phyloP scores from a whole-genome alignment of 495 filamentous ascomycete species.

The Haplographium delicatum region DNA sequence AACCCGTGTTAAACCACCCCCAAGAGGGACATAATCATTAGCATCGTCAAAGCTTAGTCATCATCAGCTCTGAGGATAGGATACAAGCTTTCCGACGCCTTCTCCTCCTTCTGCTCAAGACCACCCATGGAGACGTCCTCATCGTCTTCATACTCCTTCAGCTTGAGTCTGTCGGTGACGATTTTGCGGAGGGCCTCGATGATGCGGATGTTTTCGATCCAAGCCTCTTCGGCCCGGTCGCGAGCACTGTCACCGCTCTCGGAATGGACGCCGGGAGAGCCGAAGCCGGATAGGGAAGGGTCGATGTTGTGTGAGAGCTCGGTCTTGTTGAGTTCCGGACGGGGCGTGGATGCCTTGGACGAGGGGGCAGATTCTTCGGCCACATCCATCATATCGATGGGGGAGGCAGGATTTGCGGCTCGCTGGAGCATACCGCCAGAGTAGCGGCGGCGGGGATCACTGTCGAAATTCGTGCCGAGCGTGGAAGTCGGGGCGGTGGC shows the following conservation, averaged over 20 bases:
- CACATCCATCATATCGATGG: conserved; percentile 48
- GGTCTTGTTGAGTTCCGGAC: conserved; percentile 32
- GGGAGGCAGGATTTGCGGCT: conserved; percentile 31
- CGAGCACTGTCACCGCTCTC: conserved; percentile 38
- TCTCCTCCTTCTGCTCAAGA: background rate
- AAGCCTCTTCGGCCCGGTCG: conserved; percentile 56
- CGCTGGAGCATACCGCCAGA: conserved; percentile 84
- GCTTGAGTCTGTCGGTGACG: conserved; percentile 59
- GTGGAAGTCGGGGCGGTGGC: conserved; percentile 69
- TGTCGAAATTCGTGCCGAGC: conserved; percentile 75
- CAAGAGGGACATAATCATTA: conserved; percentile 1
- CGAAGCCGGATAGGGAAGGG: conserved; percentile 40
- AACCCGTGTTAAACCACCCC: too few species aligned
- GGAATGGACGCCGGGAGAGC: conserved; percentile 15
- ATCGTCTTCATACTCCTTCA: conserved; percentile 54
- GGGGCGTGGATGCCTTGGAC: conserved; percentile 30
- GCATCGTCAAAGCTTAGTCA: conserved; percentile 7
- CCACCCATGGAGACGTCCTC: conserved; percentile 27
- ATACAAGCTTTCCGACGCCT: conserved; percentile 33
- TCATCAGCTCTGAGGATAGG: conserved; percentile 37
- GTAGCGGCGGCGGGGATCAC: conserved; percentile 76
- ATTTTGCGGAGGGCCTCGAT: conserved; percentile 69
- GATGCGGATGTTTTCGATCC: conserved; percentile 78
- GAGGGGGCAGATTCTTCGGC: conserved; percentile 42
- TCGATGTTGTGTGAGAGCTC: conserved; percentile 49